These are phyloP conservation scores for Cryphonectria carpinicola DNA, from an alignment of 2,329 filamentous ascomycete genomes.

Conservation along the genomic window DNA sequence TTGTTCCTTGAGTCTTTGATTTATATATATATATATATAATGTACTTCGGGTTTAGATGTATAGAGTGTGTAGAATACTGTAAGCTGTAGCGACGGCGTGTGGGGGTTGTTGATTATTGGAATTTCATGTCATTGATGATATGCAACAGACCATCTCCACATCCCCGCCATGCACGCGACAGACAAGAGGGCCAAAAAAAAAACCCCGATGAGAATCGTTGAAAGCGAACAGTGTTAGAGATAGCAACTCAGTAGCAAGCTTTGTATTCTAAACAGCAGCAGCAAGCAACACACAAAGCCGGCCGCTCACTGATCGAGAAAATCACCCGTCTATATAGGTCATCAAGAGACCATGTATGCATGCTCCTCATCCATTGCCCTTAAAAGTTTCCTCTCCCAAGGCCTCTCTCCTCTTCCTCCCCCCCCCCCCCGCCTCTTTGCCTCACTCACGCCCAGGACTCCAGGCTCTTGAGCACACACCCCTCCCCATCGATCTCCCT, in stretches of 20 bases:
- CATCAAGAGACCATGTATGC: too few relatives aligned
- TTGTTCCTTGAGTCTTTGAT: conserved; percentile 10
- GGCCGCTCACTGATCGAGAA: too few relatives aligned
- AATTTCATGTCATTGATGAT: not conserved
- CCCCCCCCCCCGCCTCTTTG: too few relatives aligned
- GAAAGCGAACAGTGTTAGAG: not conserved
- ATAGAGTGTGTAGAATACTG: too few relatives aligned
- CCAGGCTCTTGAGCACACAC: conserved; percentile 49
- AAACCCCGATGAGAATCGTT: not conserved
- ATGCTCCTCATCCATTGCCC: too few relatives aligned
- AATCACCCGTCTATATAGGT: too few relatives aligned
- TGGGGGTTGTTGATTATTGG: not conserved
- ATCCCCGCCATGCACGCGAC: not conserved
- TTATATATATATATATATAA: too few relatives aligned
- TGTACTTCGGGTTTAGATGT: too few relatives aligned
- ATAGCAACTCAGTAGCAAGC: not conserved
- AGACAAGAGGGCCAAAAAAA: too few relatives aligned
- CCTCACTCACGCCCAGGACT: conserved; percentile 22
- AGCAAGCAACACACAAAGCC: too few relatives aligned
- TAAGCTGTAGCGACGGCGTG: not conserved
- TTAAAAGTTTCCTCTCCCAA: too few relatives aligned
- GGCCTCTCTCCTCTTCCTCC: not conserved
- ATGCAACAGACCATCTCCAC: not conserved
- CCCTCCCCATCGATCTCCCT: conserved; percentile 59
- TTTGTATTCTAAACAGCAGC: too few relatives aligned